Conservation (phyloP, 2,329 filamentous ascomycete species). For the Cladosporium austrohemisphaericum region DNA sequence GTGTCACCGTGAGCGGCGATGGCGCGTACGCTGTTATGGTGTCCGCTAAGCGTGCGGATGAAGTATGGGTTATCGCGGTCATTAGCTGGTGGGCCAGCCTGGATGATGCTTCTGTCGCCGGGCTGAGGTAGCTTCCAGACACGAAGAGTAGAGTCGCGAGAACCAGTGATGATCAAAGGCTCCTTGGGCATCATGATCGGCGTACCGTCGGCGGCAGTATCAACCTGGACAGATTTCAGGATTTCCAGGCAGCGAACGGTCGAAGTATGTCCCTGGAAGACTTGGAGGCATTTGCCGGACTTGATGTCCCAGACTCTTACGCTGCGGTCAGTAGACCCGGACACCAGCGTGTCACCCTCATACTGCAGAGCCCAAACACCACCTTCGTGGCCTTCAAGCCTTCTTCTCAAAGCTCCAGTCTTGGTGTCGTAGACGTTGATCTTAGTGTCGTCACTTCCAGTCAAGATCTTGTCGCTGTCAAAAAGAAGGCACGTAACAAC, state of each 20-base stretch:
- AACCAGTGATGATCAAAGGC: conserved; percentile 94
- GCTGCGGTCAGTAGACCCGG: conserved; percentile 90
- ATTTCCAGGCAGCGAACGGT: conserved; percentile 96
- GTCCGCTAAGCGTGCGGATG: conserved; percentile 78
- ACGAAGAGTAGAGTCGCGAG: conserved; percentile 85
- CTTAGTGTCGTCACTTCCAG: conserved; percentile 93
- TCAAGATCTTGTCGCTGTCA: conserved; percentile 96
- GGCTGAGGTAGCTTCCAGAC: conserved; percentile 90
- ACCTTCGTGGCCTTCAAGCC: conserved; percentile 88
- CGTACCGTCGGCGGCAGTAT: conserved; percentile 65
- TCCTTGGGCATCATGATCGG: conserved; percentile 88
- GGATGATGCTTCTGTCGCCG: conserved; percentile 72
- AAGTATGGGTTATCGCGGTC: conserved; percentile 90
- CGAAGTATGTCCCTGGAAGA: conserved; percentile 96
- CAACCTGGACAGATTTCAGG: conserved; percentile 77
- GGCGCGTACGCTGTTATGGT: conserved; percentile 89
- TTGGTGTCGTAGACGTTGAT: conserved; percentile 98
- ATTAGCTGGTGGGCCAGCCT: conserved; percentile 69
- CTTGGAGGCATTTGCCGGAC: conserved; percentile 83
- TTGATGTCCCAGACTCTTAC: conserved; percentile 99
- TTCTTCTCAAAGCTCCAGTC: conserved; percentile 78
- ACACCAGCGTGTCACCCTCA: conserved; percentile 90
- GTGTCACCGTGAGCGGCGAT: conserved; percentile 94
- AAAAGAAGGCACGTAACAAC: conserved; percentile 98
- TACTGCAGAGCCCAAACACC: conserved; percentile 98